Base-by-base conservation (phyloP, 1,139 yeast genomes). In the Geotrichum aggregatum region DNA sequence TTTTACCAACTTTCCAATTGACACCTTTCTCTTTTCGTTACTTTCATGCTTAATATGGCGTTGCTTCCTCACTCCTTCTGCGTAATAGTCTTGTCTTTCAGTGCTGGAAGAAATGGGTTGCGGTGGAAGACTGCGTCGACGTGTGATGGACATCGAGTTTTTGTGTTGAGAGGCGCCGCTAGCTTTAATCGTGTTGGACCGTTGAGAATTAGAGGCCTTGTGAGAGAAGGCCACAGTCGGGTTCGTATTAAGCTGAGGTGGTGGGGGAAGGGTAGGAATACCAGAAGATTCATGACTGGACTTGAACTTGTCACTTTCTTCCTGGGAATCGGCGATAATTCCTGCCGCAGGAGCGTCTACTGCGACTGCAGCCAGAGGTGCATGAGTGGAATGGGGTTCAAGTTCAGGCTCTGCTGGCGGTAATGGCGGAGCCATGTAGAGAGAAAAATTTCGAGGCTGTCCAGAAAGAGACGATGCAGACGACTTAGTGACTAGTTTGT, bases 1-100 rank as follows among this genome's bases (percentile, higher is more conserved):
- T 57, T 85, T 80, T 45, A 89, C 92, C 59, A 84, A 83, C 57
- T 87, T 85, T 1, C 95, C 95, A 8, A 86, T 84, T 43, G 84
- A 67, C 3, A 83, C 89, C 61, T 81, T 87, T 58, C 82, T 87
- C 49, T 80, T 83, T 47, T 75, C 62, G 51, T 75, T 78, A 45
- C 75, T 66, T 54, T 69, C 69, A 57, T 70, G 69, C 57, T 71
- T 75, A 47, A 65, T 60, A 52, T 71, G 75, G 33, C 82, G 66
- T 45, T 24, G 28, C 13, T 38, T 40, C 14, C 39, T 51, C 16
- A 51, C 22, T 10, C 38, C 47, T 28, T 51, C 51, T 6, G 42
- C 31, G 42, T 51, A 51, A 21, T 36, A 43, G 13, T 44, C 54
- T 7, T 48, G 28, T 2, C 47, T 33, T 11, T 34, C 47, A 11